Percentiles rank a stretch among this genome's conserved stretches.
Evolutionary conservation across 352 stramenopile species (phyloP).

Genomic region (Globisporangium rhizosaccharum): DNA sequence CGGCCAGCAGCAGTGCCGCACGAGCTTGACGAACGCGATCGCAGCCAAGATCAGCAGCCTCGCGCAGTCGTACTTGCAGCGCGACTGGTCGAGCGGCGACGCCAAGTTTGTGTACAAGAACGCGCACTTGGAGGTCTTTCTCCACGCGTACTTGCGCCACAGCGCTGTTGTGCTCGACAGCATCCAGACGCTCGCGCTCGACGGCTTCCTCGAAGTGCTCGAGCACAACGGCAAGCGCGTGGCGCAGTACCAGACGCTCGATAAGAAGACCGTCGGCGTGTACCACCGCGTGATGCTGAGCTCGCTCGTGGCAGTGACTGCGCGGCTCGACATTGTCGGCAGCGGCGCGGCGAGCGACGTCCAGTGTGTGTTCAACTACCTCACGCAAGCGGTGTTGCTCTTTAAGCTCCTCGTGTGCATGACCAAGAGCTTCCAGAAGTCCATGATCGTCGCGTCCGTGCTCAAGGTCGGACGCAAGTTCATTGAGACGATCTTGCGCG

Average conservation of each 20-base stretch:
- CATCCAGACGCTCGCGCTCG: constrained; percentile 36
- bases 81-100: constrained; percentile 38
- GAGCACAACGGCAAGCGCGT: constrained; percentile 21
- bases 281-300: constrained; percentile 49
- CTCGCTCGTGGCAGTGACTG: constrained; percentile 30
- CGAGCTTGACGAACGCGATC: constrained; percentile 19
- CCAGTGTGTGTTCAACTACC: constrained; percentile 40
- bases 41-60: constrained; percentile 28
- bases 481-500: constrained; percentile 38
- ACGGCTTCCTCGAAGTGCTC: constrained; percentile 37
- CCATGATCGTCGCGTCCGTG: constrained; percentile 39
- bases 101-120: constrained; percentile 35
- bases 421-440: constrained; percentile 53
- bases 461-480: constrained; percentile 50
- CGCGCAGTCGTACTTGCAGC: constrained; percentile 30
- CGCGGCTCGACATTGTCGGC: constrained; percentile 29
- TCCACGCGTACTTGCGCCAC: constrained; percentile 34
- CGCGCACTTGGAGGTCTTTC: constrained; percentile 31
- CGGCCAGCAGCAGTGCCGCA: constrained; percentile 5
- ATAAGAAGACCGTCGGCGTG: constrained; percentile 42
- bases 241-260: constrained; percentile 31
- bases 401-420: constrained; percentile 60
- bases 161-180: constrained; percentile 34
- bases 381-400: constrained; percentile 43
- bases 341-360: constrained; percentile 14